Evolutionary conservation across 441 rosid genomes (phyloP).

Genomic region (Rhodomyrtus psidioides): DNA sequence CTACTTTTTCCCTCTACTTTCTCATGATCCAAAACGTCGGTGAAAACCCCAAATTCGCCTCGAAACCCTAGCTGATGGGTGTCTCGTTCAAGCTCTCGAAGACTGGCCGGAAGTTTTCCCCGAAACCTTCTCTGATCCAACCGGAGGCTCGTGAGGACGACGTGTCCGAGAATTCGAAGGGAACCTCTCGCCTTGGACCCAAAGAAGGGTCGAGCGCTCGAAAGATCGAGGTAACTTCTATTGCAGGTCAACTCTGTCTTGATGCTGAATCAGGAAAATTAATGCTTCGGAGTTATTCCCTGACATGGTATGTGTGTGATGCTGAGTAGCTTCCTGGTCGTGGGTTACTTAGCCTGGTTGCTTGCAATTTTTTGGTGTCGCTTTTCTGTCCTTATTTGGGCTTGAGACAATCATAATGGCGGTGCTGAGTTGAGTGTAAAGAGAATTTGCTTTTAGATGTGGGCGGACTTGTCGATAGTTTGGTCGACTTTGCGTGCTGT

Average conservation of each 20-base stretch:
- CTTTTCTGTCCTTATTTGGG: background rate
- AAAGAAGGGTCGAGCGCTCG: background rate
- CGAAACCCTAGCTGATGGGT: slow-evolving; percentile 37
- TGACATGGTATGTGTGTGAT: background rate
- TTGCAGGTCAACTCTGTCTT: background rate
- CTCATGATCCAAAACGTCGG: background rate
- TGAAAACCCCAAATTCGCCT: background rate
- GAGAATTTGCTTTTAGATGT: background rate
- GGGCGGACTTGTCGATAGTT: background rate
- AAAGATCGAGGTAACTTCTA: slow-evolving; percentile 36
- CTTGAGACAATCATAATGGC: background rate
- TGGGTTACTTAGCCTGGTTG: background rate
- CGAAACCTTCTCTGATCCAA: slow-evolving; percentile 26
- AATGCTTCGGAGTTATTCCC: background rate
- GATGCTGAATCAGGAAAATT: background rate
- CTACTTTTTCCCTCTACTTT: background rate
- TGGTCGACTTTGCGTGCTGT: background rate
- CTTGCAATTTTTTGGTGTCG: background rate
- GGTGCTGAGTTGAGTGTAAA: background rate
- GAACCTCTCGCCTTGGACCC: slow-evolving; percentile 8
- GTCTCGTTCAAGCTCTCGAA: slow-evolving; percentile 84
- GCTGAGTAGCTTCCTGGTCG: background rate
- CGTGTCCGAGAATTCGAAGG: slow-evolving; percentile 28
- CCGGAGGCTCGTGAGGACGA: slow-evolving; percentile 27
- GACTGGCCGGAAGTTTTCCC: slow-evolving; percentile 55